A percentile compares a stretch with the other conserved stretches of the same genome.
These are phyloP conservation scores for Radiomyces spectabilis DNA, from an alignment of 192 early-diverging fungal species.

Conservation along the genomic window DNA sequence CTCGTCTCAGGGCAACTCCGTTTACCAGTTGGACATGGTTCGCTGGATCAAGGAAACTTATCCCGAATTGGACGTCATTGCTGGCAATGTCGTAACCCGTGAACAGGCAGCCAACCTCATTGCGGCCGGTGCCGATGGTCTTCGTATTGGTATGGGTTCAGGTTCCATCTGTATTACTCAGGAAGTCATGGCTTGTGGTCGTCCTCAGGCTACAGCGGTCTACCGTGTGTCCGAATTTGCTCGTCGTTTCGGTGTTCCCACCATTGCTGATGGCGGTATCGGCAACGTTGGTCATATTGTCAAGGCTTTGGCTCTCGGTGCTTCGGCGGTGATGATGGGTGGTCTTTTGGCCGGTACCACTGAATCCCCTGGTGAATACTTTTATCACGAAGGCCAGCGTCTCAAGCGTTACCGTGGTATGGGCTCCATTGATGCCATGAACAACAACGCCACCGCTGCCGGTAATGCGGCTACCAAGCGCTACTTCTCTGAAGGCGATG, in stretches of 20 bases:
- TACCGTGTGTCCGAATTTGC: constrained; percentile 94
- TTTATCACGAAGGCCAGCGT: constrained; percentile 94
- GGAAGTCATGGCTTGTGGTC: constrained; percentile 98
- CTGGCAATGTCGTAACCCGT: constrained; percentile 95
- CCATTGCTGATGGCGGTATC: constrained; percentile 97
- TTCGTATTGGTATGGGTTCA: constrained; percentile 96
- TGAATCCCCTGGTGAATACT: constrained; percentile 97
- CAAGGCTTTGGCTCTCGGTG: constrained; percentile 91
- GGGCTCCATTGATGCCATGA: constrained; percentile 98
- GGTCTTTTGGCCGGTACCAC: constrained; percentile 89
- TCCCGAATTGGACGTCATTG: constrained; percentile 80
- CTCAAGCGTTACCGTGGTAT: constrained; percentile 99
- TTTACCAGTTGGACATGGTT: constrained; percentile 94
- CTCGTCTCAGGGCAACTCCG: constrained; percentile 93
- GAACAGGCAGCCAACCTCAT: constrained; percentile 91
- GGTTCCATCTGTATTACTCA: constrained; percentile 98
- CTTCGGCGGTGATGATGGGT: constrained; percentile 99
- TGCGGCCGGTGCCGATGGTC: constrained; percentile 88
- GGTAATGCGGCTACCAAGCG: constrained; percentile 80
- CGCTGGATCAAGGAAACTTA: constrained; percentile 85
- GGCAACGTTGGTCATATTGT: constrained; percentile 95
- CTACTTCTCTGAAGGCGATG: constrained; percentile 96
- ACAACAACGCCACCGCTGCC: constrained; percentile 45
- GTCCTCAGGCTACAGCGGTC: constrained; percentile 96
- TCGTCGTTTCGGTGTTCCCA: constrained; percentile 87